Evolutionary conservation across 805 yeast genomes (phyloP), one percentile per base, ranked within the genome.

Genomic region (Saccharomycopsis synnaedendra): DNA sequence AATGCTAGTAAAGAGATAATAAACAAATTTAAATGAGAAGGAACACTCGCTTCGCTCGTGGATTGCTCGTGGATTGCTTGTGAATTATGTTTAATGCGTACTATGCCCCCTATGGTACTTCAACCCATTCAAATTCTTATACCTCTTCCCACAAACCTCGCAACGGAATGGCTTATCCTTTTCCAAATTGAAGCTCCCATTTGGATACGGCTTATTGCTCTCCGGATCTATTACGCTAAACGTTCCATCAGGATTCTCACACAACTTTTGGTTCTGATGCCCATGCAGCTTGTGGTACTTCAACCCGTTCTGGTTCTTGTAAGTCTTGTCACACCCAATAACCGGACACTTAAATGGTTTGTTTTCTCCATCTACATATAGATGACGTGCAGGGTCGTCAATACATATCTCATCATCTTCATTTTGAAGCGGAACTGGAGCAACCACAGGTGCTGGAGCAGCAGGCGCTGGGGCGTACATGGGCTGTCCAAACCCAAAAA

Each of bases 91-190:
- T 61, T 64, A 89, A 70, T 90, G 97, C 40, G 97, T 90, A n/a
- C 97, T 81, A 66, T 93, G 98, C 28, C 96, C 97, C 58, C 97
- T 78, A 65, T 93, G 98, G 64, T 93, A 93, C 66, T 93, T 93
- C 64, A 93, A 72, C 31, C 98, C 98, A 64, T 93, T 93, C 59
- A 93, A 70, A 61, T 93, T 93, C 72, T 93, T 93, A 69, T 93
- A 93, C 49, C 98, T 71, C 67, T 90, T 93, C 50, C 97, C 97
- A 68, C 98, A 93, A 40, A 90, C 96, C 67, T 93, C 97, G 67
- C 98, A 93, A 60, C 97, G 76, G 64, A 90, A 93, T 37, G 98
- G 98, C 69, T 93, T 93, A 69, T 93, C 98, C 70, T 87, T 89
- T 64, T 93, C 98, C 76, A 87, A 76, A 28, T 89, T 95, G 66